Base-by-base conservation (phyloP, 2,329 filamentous ascomycete genomes). In the Raffaelea albimanens region DNA sequence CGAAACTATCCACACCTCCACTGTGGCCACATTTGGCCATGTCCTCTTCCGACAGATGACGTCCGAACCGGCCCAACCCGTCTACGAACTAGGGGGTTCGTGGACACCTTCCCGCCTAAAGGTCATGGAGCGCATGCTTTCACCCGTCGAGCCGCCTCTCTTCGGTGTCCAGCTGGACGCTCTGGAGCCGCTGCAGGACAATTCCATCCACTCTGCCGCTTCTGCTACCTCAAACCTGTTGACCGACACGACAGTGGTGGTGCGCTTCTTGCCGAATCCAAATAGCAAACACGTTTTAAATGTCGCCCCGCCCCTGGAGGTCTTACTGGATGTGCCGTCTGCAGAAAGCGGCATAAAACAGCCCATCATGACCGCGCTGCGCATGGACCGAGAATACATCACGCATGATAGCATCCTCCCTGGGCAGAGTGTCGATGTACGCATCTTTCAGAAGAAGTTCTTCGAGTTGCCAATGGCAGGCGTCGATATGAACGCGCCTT, bases 1-100 rank as follows among this genome's bases (percentile, higher is more conserved):
- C 10, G 31, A 9, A 34, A 34, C 31, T n/a, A 9, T 19, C 8
- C 38, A n/a, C 9, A 43, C 39, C 7, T 45, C 53, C 2, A 53
- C 51, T 1, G 42, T 47, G 1, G 73, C 73, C 11, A 63, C 65
- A 3, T 80, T 80, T 53, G 76, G 76, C 18, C 70, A 75, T 46
- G 52, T 78, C 31, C 65, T 80, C 0, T 69, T 72, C 50, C 43
- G 45, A 1, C 40, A 46, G 43, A 7, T 13, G 9, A 5, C 34
- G 34, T 38, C 34, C 14, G 13, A 20, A 7, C 33, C 38, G 8
- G 38, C n/a, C 19, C 19, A 7, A 5, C 3, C 22, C 18, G 18
- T 43, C 47, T 10, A 16, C 5, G 14, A 8, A 9, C 13, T 18
- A 14, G 21, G 19, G 10, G 23, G 14, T n/a, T n/a, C 41, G 25